Conservation (phyloP, 306 rosid species). For the Cyclanthera cordifolia region DNA sequence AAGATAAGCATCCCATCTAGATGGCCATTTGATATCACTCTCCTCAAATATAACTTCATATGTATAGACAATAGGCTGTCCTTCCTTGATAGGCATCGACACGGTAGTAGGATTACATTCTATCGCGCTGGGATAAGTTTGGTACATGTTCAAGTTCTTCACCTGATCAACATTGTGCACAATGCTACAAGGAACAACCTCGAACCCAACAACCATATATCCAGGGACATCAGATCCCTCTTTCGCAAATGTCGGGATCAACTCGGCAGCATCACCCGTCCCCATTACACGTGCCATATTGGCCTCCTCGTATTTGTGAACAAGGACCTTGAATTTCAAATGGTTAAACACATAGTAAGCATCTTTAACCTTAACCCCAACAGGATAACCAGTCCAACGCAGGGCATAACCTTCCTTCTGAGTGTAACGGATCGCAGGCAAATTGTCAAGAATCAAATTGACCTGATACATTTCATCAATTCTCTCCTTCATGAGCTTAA, state of each 20-base stretch:
- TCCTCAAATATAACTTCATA: conserved; percentile 58
- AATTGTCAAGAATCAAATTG: conserved; percentile 33
- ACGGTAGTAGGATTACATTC: conserved; percentile 48
- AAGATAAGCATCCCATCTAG: conserved; percentile 68
- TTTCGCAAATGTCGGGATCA: conserved; percentile 39
- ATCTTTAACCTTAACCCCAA: conserved; percentile 52
- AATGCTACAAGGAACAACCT: conserved; percentile 54
- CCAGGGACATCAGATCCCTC: conserved; percentile 37
- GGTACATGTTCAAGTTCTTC: conserved; percentile 34
- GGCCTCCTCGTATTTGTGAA: conserved; percentile 54
- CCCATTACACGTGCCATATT: conserved; percentile 60
- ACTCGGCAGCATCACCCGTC: conserved; percentile 59
- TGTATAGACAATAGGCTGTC: conserved; percentile 41
- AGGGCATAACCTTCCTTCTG: conserved; percentile 44
- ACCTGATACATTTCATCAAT: conserved; percentile 67
- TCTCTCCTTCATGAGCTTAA: conserved; percentile 51
- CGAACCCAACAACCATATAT: conserved; percentile 65
- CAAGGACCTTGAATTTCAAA: conserved; percentile 52
- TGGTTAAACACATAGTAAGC: conserved; percentile 57
- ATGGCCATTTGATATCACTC: conserved; percentile 67
- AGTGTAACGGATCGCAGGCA: conserved; percentile 53
- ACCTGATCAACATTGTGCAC: conserved; percentile 34
- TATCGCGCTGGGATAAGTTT: conserved; percentile 29
- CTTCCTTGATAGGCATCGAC: conserved; percentile 53
- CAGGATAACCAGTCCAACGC: conserved; percentile 62